Percentiles rank a stretch among this genome's conserved stretches.
Conservation (phyloP, 768 basidiomycete species). For the Leccinellum albellum region DNA sequence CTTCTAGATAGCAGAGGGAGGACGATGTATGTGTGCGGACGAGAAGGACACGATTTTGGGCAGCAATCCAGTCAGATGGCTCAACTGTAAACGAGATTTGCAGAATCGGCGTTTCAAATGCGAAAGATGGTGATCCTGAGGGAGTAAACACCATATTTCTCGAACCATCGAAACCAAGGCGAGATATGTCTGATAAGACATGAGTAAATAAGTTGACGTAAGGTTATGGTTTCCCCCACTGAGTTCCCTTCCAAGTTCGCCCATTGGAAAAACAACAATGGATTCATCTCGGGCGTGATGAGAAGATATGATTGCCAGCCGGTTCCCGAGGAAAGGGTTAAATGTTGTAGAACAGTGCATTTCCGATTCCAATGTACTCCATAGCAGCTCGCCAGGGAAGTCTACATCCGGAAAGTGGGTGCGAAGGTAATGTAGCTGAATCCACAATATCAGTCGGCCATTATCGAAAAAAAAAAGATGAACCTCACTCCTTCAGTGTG, state of each 20-base stretch:
- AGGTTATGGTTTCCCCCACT: conserved; percentile 42
- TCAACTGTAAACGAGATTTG: conserved; percentile 47
- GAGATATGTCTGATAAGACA: conserved; percentile 46
- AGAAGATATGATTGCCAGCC: conserved; percentile 41
- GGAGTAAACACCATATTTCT: conserved; percentile 24
- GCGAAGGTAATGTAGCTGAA: conserved; percentile 68
- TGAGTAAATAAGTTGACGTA: conserved; percentile 1
- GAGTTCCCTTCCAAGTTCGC: conserved; percentile 53
- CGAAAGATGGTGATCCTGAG: conserved; percentile 40
- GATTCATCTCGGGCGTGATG: conserved; percentile 23
- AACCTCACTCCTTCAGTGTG: conserved; percentile 61
- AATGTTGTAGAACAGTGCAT: conserved; percentile 38
- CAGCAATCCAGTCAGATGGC: conserved; percentile 11
- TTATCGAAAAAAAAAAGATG: not conserved
- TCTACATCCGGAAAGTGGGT: conserved; percentile 71
- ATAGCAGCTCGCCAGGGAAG: conserved; percentile 63
- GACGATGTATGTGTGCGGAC: conserved; percentile 48
- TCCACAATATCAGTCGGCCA: not conserved
- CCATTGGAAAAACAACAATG: conserved; percentile 59
- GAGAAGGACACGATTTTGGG: conserved; percentile 22
- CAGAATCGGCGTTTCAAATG: conserved; percentile 65
- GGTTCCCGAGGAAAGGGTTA: conserved; percentile 56
- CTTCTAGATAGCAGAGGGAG: conserved; percentile 35
- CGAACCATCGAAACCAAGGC: conserved; percentile 23
- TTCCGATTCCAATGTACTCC: conserved; percentile 46